These are phyloP conservation scores for Penicillium soppii DNA, from an alignment of 495 filamentous ascomycete species.

Conservation along the genomic window DNA sequence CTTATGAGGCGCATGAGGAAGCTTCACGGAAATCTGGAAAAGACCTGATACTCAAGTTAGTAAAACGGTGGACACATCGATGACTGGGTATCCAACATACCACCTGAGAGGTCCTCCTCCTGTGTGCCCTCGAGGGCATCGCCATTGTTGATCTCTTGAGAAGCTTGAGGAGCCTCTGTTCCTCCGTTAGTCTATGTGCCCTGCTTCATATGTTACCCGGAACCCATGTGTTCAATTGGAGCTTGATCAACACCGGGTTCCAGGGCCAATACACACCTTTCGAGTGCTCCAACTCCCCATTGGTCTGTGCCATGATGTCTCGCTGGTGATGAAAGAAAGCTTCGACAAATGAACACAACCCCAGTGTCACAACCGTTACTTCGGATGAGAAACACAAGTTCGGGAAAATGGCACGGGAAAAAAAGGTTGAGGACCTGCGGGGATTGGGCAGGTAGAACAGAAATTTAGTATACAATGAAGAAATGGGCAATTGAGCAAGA, in stretches of 20 bases:
- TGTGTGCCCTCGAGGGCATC: conserved; percentile 30
- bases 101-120: conserved; percentile 42
- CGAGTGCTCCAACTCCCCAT: conserved; percentile 44
- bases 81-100: conserved; percentile 25
- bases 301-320: conserved; percentile 41
- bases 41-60: conserved; percentile 48
- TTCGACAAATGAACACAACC: conserved; percentile 13
- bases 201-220: background rate
- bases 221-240: conserved; percentile 6
- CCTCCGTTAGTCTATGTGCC: conserved; percentile 21
- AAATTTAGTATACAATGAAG: conserved; percentile 36
- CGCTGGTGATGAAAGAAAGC: conserved; percentile 20
- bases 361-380: conserved; percentile 18
- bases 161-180: conserved; percentile 32
- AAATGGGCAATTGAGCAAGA: conserved; percentile 42
- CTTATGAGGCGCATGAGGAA: conserved; percentile 77
- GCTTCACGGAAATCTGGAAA: conserved; percentile 77
- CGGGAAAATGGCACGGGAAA: conserved; percentile 12
- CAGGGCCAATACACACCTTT: conserved; percentile 34
- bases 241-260: conserved; percentile 9
- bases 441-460: conserved; percentile 21
- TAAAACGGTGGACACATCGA: background rate
- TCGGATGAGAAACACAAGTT: conserved; percentile 17
- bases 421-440: conserved; percentile 19
- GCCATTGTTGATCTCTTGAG: conserved; percentile 41